Evolutionary conservation across 164 flowering plant genomes (phyloP), one percentile per base, ranked within the genome.

Genomic region (Echeveria elegans): DNA sequence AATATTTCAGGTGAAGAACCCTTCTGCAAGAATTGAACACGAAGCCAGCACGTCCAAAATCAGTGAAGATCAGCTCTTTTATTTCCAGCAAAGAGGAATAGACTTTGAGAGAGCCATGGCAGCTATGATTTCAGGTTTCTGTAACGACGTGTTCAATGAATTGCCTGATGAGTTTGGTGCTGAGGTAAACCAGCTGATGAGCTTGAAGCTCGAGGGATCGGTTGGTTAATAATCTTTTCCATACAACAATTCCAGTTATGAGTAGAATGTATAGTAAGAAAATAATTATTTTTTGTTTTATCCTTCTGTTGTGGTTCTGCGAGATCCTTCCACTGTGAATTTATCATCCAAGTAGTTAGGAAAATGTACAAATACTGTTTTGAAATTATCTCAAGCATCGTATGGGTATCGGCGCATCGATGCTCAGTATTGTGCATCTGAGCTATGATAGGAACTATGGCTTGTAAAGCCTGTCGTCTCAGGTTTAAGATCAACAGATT

Each of bases 11-110:
- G 88, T 82, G 37, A 89, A 85, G 75, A 90, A 91, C 72, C 89
- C 91, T 16, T 70, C 88, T 0, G 88, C 96, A 1, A 83, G 90
- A 14, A 75, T 94, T 40, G 98, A 94, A 68, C 98, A 94, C 63
- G 98, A 94, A 78, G 98, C 97, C 43, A 94, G 95, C 72, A 94
- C 98, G 71, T 94, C 97, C 48, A 89, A 93, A 77, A 86, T 93
- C 24, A 91, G 97, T n/a, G 96, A 89, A 78, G 97, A 90, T 63
- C 98, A 88, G 77, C 78, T 93, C 36, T 93, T 90, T 75, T 90
- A 90, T 82, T 90, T 90, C 69, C 92, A 88, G 70, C 97, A 89
- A 70, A 88, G 98, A 67, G 98, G 98, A 30, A 89, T 94, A 9
- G 95, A 91, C 73, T 86, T 86, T 24, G 97, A 94, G 75, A 89